Evolutionary conservation across 345 rosid species (phyloP).

Genomic region (Rhodamnia rubescens): DNA sequence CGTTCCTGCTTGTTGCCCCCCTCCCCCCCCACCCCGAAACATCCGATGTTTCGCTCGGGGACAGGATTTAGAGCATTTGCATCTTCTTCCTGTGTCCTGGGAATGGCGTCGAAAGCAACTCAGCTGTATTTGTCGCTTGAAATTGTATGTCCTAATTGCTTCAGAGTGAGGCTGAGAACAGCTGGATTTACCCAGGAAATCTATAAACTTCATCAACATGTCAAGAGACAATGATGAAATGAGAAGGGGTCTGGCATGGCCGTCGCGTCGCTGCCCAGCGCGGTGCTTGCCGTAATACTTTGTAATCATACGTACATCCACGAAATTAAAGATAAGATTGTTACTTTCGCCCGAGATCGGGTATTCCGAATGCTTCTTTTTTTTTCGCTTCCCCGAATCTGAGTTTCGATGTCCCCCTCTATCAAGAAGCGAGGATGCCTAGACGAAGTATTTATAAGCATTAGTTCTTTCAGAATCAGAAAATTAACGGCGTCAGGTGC

Average conservation of each 20-base stretch:
- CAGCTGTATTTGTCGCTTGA: background rate
- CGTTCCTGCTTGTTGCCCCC: background rate
- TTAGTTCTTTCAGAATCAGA: no score
- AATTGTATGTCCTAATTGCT: background rate
- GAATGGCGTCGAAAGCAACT: background rate
- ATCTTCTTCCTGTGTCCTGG: background rate
- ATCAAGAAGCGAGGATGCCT: background rate
- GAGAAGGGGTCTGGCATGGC: background rate
- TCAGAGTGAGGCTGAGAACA: background rate
- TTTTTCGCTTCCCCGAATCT: background rate
- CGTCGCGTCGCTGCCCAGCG: background rate
- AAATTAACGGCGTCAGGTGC: background rate
- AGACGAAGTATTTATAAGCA: no score
- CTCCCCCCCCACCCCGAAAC: no score
- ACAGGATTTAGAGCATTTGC: background rate
- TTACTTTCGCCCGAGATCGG: background rate
- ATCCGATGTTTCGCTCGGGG: background rate
- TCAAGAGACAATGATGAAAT: background rate
- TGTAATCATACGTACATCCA: background rate
- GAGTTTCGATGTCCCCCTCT: background rate
- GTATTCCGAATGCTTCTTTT: background rate
- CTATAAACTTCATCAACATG: background rate
- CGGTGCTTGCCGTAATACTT: background rate
- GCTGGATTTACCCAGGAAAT: background rate
- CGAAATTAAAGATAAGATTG: background rate